Percentiles rank a stretch among this genome's conserved stretches.
Evolutionary conservation across 192 early-diverging fungal genomes (phyloP).

Genomic region (Jimgerdemannia flammicorona): DNA sequence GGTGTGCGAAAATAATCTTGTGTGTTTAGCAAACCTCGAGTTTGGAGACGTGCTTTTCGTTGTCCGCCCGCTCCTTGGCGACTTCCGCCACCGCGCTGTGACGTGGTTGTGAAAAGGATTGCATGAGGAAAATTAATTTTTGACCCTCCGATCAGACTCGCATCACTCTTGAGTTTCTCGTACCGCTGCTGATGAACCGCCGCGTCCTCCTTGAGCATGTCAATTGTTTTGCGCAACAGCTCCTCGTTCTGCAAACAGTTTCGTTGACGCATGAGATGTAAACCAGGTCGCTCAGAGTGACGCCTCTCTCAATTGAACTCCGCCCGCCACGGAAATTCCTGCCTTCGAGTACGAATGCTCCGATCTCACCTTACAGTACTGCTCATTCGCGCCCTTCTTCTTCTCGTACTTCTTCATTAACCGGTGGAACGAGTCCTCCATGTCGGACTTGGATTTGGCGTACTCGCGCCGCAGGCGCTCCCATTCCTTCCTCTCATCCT

Average conservation of each 20-base stretch:
- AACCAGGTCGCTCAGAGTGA: not conserved
- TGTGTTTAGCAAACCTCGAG: not conserved
- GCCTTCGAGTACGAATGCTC: not conserved
- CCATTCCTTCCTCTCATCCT: not conserved
- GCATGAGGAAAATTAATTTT: too few species aligned
- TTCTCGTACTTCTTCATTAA: slow-evolving; percentile 2
- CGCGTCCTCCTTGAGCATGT: not conserved
- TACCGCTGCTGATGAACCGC: not conserved
- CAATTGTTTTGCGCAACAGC: not conserved
- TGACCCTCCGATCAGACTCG: not conserved
- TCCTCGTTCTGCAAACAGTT: not conserved
- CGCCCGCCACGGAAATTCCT: not conserved
- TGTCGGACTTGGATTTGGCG: not conserved
- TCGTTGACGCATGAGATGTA: not conserved
- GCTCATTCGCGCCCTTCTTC: not conserved
- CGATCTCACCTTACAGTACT: not conserved
- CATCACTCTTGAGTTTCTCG: not conserved
- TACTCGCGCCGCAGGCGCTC: not conserved
- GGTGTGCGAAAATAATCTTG: too few species aligned
- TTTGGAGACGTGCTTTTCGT: not conserved
- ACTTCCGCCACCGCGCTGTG: not conserved
- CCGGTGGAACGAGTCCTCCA: not conserved
- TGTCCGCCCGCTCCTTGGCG: not conserved
- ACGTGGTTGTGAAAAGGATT: not conserved
- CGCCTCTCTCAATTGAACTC: not conserved